Evolutionary conservation across 306 rosid genomes (phyloP), one percentile per base, ranked within the genome.

Genomic region (Lathyrus tuberosus): DNA sequence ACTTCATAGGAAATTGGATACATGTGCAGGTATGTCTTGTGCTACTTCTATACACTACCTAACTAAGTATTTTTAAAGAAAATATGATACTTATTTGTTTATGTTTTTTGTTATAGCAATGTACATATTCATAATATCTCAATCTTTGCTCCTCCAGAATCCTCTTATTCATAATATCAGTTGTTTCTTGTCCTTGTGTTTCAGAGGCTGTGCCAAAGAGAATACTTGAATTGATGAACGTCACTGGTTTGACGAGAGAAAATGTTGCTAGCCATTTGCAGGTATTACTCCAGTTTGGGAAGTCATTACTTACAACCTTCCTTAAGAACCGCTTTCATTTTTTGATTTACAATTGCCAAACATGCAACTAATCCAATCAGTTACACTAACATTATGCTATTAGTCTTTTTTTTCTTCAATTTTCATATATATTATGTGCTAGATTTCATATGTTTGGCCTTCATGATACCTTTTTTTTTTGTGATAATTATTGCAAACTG

Each of bases 191-290:
- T 52, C 26, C 15, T 64, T 80, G 31, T 60, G 22, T 79, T 61
- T 70, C 71, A 91, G 97, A 88, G 79, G 96, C 96, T 71, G 97
- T 91, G 69, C 97, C 97, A 42, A 91, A 91, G 81, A 84, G 88
- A 79, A 86, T 91, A 62, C 92, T 91, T 15, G 93, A 88, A 66
- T 66, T 91, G 84, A 91, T 91, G 97, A 86, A 85, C 71, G 89
- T 91, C 43, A 91, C 97, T 58, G 91, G 89, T 58, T 79, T 91
- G 78, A 85, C 91, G n/a, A 82, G 96, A 82, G 96, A 87, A 79
- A 91, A 91, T 65, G 96, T 91, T 65, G 97, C 97, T 0, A 91
- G 97, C 67, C 97, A 91, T 80, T 56, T 91, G 69, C 96, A 91
- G 97, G 97, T 86, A 42, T 44, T 87, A 43, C 57, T 69, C 68